Conservation (phyloP, 2,329 filamentous ascomycete species). For the Orbilia javanica region DNA sequence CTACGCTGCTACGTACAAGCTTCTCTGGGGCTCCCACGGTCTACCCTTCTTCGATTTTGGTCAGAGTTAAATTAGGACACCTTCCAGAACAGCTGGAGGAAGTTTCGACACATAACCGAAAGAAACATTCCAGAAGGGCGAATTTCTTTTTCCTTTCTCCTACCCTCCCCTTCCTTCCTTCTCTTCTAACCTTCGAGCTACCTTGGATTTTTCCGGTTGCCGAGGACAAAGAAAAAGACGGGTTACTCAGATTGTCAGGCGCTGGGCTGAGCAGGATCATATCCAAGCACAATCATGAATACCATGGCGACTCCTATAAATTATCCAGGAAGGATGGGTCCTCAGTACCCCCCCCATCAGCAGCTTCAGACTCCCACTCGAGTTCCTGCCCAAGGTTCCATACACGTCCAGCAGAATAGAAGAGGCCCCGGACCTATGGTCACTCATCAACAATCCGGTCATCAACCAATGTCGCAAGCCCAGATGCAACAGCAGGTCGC, state of each 20-base stretch:
- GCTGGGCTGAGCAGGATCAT: conserved; percentile 25
- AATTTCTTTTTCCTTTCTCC: conserved; percentile 8
- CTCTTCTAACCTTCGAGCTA: conserved; percentile 9
- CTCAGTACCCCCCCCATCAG: conserved; percentile 51
- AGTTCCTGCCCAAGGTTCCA: conserved; percentile 44
- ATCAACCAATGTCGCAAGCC: conserved; percentile 58
- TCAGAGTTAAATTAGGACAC: conserved; percentile 55
- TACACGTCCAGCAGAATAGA: conserved; percentile 57
- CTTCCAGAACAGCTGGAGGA: conserved; percentile 42
- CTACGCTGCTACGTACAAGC: conserved; percentile 27
- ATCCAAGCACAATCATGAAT: conserved; percentile 45
- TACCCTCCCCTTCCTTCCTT: too few species aligned
- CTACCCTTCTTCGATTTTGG: conserved; percentile 36
- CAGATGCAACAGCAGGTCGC: conserved; percentile 60
- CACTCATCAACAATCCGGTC: conserved; percentile 57
- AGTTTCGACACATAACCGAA: conserved; percentile 50
- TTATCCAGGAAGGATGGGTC: conserved; percentile 54
- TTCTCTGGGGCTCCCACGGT: conserved; percentile 48
- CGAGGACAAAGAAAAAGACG: conserved; percentile 29
- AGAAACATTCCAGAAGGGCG: conserved; percentile 49
- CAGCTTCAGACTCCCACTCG: conserved; percentile 55
- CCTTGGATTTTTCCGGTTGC: conserved; percentile 57
- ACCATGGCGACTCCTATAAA: conserved; percentile 58
- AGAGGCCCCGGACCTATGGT: conserved; percentile 62
- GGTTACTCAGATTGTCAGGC: not conserved